phyloP scores from a whole-genome alignment of 1,284 basidiomycete genomes.

The Prillingera fragicola region DNA sequence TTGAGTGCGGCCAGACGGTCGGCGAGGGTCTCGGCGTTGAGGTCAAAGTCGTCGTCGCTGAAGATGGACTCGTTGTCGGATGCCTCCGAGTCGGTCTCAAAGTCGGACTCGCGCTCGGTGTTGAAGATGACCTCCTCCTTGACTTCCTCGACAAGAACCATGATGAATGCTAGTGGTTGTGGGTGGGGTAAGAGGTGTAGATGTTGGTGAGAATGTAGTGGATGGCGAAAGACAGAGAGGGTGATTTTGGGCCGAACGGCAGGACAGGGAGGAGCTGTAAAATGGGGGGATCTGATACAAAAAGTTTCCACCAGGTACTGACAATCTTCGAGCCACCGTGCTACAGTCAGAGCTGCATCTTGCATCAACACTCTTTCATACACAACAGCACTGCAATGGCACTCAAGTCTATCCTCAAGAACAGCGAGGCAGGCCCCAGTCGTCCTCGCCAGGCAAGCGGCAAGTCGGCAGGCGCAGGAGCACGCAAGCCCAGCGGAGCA shows the following conservation, averaged over 20 bases:
- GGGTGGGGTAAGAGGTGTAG: too few species aligned
- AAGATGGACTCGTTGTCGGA: constrained; percentile 30
- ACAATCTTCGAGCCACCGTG: not conserved
- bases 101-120: constrained; percentile 38
- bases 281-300: constrained; percentile 4
- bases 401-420: constrained; percentile 20
- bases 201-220: constrained; percentile 3
- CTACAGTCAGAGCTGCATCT: not conserved
- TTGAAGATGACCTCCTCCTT: constrained; percentile 28
- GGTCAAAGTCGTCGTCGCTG: constrained; percentile 35
- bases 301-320: constrained; percentile 11
- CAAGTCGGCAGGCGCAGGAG: not conserved
- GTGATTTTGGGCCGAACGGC: not conserved
- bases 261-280: too few species aligned
- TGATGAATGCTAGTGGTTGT: constrained; percentile 14
- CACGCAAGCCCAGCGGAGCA: constrained; percentile 1
- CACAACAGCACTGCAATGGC: constrained; percentile 5
- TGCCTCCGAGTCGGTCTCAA: constrained; percentile 37
- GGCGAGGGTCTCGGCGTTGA: constrained; percentile 64
- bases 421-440: constrained; percentile 9
- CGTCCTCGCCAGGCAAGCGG: constrained; percentile 3
- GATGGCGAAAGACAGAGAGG: not conserved
- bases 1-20: constrained; percentile 86
- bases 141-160: constrained; percentile 48
- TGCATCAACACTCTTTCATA: not conserved